These are phyloP conservation scores for Lichina pygmaea DNA, from an alignment of 495 filamentous ascomycete species.

Conservation along the genomic window DNA sequence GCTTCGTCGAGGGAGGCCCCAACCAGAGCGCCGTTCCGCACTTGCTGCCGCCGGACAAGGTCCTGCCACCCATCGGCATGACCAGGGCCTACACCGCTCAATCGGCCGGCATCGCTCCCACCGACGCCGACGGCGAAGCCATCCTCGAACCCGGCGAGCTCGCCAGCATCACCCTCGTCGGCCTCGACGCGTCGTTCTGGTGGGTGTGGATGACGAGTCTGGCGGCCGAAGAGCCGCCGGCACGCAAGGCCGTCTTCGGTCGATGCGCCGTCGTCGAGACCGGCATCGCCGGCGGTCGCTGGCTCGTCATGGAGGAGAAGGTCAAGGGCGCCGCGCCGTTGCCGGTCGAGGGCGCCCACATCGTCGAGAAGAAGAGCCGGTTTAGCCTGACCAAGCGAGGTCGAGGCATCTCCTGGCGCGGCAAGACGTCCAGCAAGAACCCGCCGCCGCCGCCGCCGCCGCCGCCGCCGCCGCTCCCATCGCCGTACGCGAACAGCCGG, in stretches of 20 bases:
- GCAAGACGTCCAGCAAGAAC: constrained; percentile 37
- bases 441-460: constrained; percentile 11
- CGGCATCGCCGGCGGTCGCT: constrained; percentile 47
- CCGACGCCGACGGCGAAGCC: constrained; percentile 26
- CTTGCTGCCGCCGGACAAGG: constrained; percentile 71
- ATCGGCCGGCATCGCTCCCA: constrained; percentile 11
- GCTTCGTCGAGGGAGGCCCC: constrained; percentile 45
- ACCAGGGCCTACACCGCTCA: constrained; percentile 54
- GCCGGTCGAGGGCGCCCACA: constrained; percentile 59
- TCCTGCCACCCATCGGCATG: constrained; percentile 55
- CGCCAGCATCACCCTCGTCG: constrained; percentile 63
- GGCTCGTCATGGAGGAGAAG: constrained; percentile 91
- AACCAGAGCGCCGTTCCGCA: constrained; percentile 27
- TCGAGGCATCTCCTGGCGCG: constrained; percentile 30
- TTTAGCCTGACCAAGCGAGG: constrained; percentile 56
- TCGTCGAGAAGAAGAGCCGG: constrained; percentile 79
- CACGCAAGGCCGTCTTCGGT: constrained; percentile 79
- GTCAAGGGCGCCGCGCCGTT: constrained; percentile 78
- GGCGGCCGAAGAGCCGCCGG: constrained; percentile 60
- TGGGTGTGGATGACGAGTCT: constrained; percentile 99
- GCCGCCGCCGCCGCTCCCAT: constrained; percentile 22
- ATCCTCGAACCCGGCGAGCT: constrained; percentile 75
- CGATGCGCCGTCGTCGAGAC: constrained; percentile 85
- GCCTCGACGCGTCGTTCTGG: constrained; percentile 93
- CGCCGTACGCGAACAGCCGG: constrained; percentile 13